Evolutionary conservation across 306 rosid species (phyloP).

Genomic region (Corylus heterophylla): DNA sequence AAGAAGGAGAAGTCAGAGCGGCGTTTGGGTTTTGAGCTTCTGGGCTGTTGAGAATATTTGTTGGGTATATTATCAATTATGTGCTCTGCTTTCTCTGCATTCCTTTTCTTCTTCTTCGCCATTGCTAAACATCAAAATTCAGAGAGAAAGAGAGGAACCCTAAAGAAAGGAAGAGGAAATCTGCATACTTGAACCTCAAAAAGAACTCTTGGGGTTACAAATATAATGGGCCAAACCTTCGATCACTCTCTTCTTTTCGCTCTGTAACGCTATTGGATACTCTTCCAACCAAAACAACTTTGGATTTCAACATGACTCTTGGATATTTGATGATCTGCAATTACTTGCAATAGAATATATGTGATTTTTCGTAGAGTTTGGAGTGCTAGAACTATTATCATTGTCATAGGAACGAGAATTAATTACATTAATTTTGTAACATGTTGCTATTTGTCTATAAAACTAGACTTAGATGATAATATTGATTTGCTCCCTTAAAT

Average conservation of each 20-base stretch:
- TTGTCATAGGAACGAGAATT: too few species aligned
- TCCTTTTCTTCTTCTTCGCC: slow-evolving; percentile 47
- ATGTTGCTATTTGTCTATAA: too few species aligned
- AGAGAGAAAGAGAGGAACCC: background rate
- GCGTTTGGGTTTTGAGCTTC: slow-evolving; percentile 71
- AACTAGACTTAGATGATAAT: too few species aligned
- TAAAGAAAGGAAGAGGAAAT: background rate
- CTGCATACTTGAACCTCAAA: too few species aligned
- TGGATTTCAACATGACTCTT: background rate
- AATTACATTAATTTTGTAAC: too few species aligned
- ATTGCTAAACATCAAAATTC: slow-evolving; percentile 26
- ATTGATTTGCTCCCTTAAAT: too few species aligned
- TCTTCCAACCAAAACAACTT: background rate
- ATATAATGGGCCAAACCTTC: background rate
- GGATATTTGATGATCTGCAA: background rate
- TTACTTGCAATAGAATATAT: slow-evolving; percentile 1
- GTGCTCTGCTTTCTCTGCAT: slow-evolving; percentile 16
- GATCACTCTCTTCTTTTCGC: background rate
- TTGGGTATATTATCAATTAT: slow-evolving; percentile 36
- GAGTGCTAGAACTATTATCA: too few species aligned
- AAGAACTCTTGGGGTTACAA: background rate
- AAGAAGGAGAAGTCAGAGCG: slow-evolving; percentile 56
- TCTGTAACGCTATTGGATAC: background rate
- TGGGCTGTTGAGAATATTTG: slow-evolving; percentile 56
- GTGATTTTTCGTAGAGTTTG: background rate